Base-by-base conservation (phyloP, 1,284 basidiomycete species). In the Tilletia horrida region DNA sequence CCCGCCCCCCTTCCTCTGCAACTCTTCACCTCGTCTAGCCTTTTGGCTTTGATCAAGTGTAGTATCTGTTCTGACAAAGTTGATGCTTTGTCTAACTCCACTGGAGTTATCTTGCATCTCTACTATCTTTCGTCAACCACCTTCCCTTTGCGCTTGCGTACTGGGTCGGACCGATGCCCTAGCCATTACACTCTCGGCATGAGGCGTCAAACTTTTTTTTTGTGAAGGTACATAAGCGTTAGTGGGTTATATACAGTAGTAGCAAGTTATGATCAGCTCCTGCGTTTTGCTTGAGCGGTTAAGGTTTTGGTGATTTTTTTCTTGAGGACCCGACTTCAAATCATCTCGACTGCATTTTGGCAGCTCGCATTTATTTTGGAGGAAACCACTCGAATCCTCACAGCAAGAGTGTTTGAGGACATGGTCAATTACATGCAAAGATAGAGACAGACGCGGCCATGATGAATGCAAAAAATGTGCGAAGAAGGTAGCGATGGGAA, bases 31-130 rank as follows among this genome's bases (percentile, higher is more conserved):
- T 59, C 55, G 55, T 59, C 55, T 59, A 59, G 55, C 55, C 55
- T 59, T 59, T 59, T 59, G 73, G 73, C 73, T 74, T 71, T 71
- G 73, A 75, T 75, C 73, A 75, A 71, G 73, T 75, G 73, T 75
- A 75, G 73, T 75, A 75, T 75, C 73, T 75, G 73, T 75, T 75
- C 73, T 75, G 70, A 73, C 72, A 73, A 75, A 71, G 71, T 75
- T 75, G 71, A 73, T 69, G 70, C 71, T 75, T 73, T 75, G 69
- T 66, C 65, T 67, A 65, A 66, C 73, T 75, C 71, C 73, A 70
- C 68, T 65, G 66, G 68, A 69, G 64, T 21, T 66, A 65, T 70
- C 31, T 71, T 70, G 68, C 55, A 40, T 40, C 55, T 75, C 69
- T 71, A 69, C 66, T 66, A 71, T 71, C 71, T 75, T 75, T 75